phyloP scores from a whole-genome alignment of 208 protist genomes.

The Crithidia mellificae region DNA sequence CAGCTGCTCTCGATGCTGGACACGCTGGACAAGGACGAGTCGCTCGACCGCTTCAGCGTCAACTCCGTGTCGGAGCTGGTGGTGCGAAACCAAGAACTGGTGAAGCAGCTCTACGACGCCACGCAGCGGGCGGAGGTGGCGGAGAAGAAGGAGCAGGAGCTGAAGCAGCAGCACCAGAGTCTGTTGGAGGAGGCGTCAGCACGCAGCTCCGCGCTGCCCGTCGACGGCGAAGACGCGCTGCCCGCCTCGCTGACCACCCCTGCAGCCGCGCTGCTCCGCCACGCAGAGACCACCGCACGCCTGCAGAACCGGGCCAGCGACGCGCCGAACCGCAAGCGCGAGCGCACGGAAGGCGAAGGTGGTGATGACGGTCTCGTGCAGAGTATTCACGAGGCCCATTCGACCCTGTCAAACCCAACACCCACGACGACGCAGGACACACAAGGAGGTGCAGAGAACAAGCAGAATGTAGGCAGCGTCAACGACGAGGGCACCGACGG shows the following conservation, averaged over 20 bases:
- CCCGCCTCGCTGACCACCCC: slow-evolving; percentile 17
- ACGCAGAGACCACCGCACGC: neutral
- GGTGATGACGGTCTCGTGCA: neutral
- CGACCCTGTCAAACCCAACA: too few relatives aligned
- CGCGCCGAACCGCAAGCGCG: slow-evolving; percentile 5
- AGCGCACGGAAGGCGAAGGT: neutral
- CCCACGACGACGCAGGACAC: too few relatives aligned
- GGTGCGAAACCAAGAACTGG: slow-evolving; percentile 75
- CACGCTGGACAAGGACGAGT: slow-evolving; percentile 61
- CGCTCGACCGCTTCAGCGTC: slow-evolving; percentile 61
- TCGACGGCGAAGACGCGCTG: neutral
- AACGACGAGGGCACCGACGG: too few relatives aligned
- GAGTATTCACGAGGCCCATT: neutral
- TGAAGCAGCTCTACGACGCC: slow-evolving; percentile 63
- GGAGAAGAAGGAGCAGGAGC: slow-evolving; percentile 12
- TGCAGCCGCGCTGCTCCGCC: slow-evolving; percentile 11
- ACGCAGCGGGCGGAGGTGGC: slow-evolving; percentile 48
- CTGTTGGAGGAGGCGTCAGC: slow-evolving; percentile 13
- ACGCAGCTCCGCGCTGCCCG: neutral
- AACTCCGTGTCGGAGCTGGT: slow-evolving; percentile 71
- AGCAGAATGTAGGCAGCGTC: too few relatives aligned
- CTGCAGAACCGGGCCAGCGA: neutral
- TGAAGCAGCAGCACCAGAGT: neutral
- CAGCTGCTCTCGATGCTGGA: slow-evolving; percentile 51
- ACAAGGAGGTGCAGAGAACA: too few relatives aligned